These are phyloP conservation scores for Flaveria robusta DNA, from an alignment of 129 eudicot genomes.

Conservation along the genomic window DNA sequence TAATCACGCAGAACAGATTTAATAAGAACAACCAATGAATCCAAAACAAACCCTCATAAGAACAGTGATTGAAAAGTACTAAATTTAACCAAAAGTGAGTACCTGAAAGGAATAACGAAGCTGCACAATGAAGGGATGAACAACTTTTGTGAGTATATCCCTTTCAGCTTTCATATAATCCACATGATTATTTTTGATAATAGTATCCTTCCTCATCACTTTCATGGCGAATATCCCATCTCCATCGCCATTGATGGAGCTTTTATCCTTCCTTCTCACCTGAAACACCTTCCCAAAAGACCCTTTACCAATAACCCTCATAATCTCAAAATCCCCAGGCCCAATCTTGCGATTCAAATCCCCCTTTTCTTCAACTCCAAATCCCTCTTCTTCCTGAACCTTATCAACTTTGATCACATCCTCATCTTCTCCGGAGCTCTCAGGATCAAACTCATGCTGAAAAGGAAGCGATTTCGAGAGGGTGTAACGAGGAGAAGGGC, in stretches of 20 bases:
- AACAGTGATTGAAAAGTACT: neutral
- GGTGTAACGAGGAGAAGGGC: constrained; percentile 84
- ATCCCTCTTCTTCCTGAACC: constrained; percentile 12
- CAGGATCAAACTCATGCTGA: constrained; percentile 47
- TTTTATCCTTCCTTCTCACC: constrained; percentile 62
- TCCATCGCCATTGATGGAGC: constrained; percentile 27
- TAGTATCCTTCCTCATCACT: constrained; percentile 87
- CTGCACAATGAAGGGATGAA: constrained; percentile 88
- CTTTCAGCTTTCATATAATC: constrained; percentile 97
- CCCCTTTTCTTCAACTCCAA: constrained; percentile 29
- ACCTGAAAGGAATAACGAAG: constrained; percentile 98
- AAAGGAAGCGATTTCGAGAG: constrained; percentile 60
- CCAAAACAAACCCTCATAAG: too few species aligned
- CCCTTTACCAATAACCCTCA: constrained; percentile 70
- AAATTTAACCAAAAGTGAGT: neutral
- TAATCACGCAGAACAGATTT: constrained; percentile 18
- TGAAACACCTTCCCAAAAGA: constrained; percentile 66
- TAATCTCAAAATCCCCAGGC: constrained; percentile 77
- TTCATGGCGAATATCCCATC: constrained; percentile 94
- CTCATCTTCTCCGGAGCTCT: constrained; percentile 34
- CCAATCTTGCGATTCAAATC: constrained; percentile 39
- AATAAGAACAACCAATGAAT: neutral
- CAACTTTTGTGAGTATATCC: constrained; percentile 94
- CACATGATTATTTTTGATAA: constrained; percentile 91
- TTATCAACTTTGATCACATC: constrained; percentile 22